phyloP scores from a whole-genome alignment of 805 yeast genomes.

The Kodamaea neixiangensis region DNA sequence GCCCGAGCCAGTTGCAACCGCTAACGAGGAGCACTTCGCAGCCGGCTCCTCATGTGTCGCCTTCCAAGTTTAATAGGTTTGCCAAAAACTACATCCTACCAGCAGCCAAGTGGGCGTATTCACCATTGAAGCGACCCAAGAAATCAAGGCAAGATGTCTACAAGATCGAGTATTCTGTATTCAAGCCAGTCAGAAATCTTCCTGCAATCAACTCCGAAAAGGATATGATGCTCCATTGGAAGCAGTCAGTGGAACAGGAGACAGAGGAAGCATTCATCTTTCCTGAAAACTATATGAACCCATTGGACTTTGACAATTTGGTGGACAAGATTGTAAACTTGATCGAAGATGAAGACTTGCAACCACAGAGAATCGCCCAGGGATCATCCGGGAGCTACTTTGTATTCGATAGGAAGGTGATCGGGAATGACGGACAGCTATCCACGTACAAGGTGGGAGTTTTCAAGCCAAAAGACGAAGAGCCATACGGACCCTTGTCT shows the following conservation, averaged over 20 bases:
- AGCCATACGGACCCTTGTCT: conserved; percentile 75
- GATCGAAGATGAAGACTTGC: conserved; percentile 43
- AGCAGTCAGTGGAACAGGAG: conserved; percentile 15
- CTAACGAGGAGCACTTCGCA: conserved; percentile 15
- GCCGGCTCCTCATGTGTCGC: conserved; percentile 10
- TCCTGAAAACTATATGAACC: conserved; percentile 26
- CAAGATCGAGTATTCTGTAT: conserved; percentile 59
- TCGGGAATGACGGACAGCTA: conserved; percentile 8
- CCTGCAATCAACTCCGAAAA: conserved; percentile 17
- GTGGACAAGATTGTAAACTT: conserved; percentile 48
- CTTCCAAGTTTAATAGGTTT: conserved; percentile 19
- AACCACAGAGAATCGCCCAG: conserved; percentile 55
- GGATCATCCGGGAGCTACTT: conserved; percentile 78
- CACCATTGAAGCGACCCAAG: conserved; percentile 18
- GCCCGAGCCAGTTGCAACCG: conserved; percentile 3
- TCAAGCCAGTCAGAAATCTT: conserved; percentile 35
- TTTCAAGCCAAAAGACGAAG: conserved; percentile 79
- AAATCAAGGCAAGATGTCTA: conserved; percentile 19
- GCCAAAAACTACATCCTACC: conserved; percentile 25
- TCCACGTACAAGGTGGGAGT: conserved; percentile 48
- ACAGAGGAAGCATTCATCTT: conserved; percentile 12
- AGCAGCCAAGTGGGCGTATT: conserved; percentile 35
- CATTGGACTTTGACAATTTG: conserved; percentile 35
- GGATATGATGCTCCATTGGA: conserved; percentile 16
- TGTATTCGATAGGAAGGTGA: conserved; percentile 28